Conservation (phyloP, 805 yeast genomes). For the Monosporozyma yasuniensis region DNA sequence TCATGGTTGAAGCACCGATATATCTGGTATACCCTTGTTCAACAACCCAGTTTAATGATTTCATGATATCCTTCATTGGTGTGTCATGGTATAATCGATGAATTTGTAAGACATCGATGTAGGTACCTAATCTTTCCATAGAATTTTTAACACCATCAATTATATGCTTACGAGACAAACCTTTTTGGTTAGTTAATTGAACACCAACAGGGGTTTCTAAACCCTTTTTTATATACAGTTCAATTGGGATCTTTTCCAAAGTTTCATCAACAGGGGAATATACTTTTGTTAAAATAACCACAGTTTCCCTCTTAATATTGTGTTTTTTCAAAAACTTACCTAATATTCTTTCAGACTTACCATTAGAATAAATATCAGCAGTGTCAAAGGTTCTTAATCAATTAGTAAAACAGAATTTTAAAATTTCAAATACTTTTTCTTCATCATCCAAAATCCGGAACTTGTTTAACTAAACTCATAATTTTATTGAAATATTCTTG, state of each 20-base stretch:
- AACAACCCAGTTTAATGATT: constrained; percentile 44
- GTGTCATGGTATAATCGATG: constrained; percentile 44
- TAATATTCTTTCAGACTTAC: constrained; percentile 1
- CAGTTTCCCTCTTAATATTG: constrained; percentile 4
- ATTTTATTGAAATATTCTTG: no score
- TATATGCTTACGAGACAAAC: constrained; percentile 40
- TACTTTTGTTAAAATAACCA: constrained; percentile 4
- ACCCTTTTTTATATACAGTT: background rate
- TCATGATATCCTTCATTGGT: constrained; percentile 48
- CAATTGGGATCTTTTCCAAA: background rate
- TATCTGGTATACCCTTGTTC: constrained; percentile 40
- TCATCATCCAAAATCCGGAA: constrained; percentile 39
- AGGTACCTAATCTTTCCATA: constrained; percentile 41
- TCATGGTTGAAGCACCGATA: constrained; percentile 54
- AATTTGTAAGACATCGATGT: constrained; percentile 46
- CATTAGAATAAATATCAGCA: constrained; percentile 38
- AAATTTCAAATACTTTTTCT: constrained; percentile 33
- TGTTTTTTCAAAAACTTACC: constrained; percentile 1
- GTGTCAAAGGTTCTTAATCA: constrained; percentile 43
- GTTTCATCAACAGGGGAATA: constrained; percentile 2
- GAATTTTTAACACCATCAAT: constrained; percentile 36
- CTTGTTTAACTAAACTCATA: constrained; percentile 10
- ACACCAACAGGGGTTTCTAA: background rate
- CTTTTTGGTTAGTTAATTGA: constrained; percentile 31
- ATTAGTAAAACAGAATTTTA: constrained; percentile 38